These are phyloP conservation scores for Thymus mandschuricus DNA, from an alignment of 257 asterid species.

Conservation along the genomic window DNA sequence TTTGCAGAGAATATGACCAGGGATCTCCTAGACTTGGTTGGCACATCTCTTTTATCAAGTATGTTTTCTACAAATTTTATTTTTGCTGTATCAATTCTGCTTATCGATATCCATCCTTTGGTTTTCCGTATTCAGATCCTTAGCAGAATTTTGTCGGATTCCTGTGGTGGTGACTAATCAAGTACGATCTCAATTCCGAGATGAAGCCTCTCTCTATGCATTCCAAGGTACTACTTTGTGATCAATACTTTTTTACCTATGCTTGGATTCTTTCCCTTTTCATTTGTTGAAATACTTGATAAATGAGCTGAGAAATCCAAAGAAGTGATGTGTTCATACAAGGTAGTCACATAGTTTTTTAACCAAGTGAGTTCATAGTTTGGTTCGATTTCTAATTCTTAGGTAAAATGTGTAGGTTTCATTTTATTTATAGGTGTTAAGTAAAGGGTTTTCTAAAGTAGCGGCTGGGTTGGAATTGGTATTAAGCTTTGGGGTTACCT, in stretches of 20 bases:
- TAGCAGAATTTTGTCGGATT: conserved; percentile 81
- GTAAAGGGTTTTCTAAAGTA: too few relatives aligned
- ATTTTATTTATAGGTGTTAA: conserved; percentile 19
- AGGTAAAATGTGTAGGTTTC: conserved; percentile 8
- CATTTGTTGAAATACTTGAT: conserved; percentile 19
- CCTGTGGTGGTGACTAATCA: conserved; percentile 91
- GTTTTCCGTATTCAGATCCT: conserved; percentile 48
- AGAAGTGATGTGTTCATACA: conserved; percentile 12
- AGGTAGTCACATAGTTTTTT: conserved; percentile 12
- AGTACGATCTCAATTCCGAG: conserved; percentile 74
- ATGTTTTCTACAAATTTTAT: too few relatives aligned
- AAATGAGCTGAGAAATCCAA: background rate
- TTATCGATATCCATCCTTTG: too few relatives aligned
- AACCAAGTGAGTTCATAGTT: background rate
- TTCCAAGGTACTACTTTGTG: background rate
- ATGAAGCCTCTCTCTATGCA: conserved; percentile 52
- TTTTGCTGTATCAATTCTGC: too few relatives aligned
- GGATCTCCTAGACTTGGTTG: too few relatives aligned
- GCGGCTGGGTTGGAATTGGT: too few relatives aligned
- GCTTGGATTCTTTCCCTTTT: conserved; percentile 21
- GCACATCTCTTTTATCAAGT: too few relatives aligned
- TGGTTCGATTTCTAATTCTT: conserved; percentile 14
- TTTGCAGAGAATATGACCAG: too few relatives aligned
- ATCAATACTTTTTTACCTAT: conserved; percentile 20
- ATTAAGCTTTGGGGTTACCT: too few relatives aligned